Percentiles rank a stretch among this genome's conserved stretches.
These are phyloP conservation scores for Eimeria maxima DNA, from an alignment of 169 alveolate species.

Conservation along the genomic window DNA sequence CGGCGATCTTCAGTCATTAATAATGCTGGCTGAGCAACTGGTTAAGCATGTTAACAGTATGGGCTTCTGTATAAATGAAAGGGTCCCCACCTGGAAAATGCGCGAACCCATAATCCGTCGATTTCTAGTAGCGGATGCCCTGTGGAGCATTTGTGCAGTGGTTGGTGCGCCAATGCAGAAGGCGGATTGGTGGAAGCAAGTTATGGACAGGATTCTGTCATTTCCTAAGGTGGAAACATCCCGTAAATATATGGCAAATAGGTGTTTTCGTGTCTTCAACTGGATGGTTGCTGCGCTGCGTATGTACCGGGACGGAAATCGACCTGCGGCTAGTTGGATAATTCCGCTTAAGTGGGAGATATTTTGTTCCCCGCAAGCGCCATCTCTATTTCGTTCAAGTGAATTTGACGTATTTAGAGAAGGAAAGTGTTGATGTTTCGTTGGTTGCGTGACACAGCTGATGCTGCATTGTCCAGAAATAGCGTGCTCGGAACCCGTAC, in stretches of 20 bases:
- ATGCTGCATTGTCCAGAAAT: not conserved
- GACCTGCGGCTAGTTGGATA: not conserved
- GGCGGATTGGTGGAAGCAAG: not conserved
- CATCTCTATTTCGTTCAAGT: not conserved
- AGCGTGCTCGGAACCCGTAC: not conserved
- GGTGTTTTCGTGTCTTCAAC: not conserved
- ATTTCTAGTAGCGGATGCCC: not conserved
- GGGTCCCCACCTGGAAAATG: not conserved
- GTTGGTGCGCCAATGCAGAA: constrained; percentile 22
- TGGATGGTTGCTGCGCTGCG: not conserved
- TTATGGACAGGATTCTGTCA: not conserved
- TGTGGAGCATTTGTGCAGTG: constrained; percentile 38
- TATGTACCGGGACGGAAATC: not conserved
- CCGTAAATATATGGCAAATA: not conserved
- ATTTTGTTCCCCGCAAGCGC: not conserved
- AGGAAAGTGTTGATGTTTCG: not conserved
- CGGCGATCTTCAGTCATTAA: not conserved
- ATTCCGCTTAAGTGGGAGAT: not conserved
- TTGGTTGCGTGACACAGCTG: not conserved
- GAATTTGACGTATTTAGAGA: not conserved
- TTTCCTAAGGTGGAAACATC: not conserved
- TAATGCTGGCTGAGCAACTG: not conserved
- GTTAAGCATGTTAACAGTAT: not conserved
- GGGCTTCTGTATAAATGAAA: not conserved
- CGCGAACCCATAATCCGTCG: constrained; percentile 12